Evolutionary conservation across 257 asterid genomes (phyloP), one percentile per base, ranked within the genome.

Genomic region (Nicotiana sylvestris): DNA sequence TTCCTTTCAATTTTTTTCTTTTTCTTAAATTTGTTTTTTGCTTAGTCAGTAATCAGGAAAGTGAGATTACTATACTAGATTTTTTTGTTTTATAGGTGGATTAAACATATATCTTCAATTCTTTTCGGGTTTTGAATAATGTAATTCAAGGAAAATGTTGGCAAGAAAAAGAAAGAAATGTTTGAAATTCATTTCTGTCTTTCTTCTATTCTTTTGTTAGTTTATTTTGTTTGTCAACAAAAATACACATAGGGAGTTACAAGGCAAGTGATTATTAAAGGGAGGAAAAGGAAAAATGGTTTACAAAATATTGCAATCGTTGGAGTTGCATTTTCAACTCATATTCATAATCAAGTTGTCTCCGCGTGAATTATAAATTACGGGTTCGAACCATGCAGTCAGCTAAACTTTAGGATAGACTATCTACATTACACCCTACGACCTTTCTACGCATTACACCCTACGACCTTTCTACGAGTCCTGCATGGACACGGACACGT

Each of bases 71-170:
- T 74, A 74, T 74, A 74, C 64, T 49, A 74, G 80, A 49, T 74
- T 49, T 46, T 74, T 74, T 74, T 70, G 43, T 49, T 74, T 49
- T 74, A 74, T 74, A 74, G 62, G 39, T 74, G 80, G 30, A 60
- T 55, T 29, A 16, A 66, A 58, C 66, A 51, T 70, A 69, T 69
- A 33, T 82, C 55, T 82, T 58, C 55, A 35, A 82, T 57, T 57
- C 25, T 69, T 82, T 61, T 76, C 10, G 4, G 32, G 68, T 9
- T 43, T 39, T 57, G 6, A 82, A 70, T 82, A 82, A 82, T 57
- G 81, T 81, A 65, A 51, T 81, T 66, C 64, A 65, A 21, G 43
- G 15, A 74, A 25, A 25, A 25, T 72, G 58, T 72, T 72, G 55
- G 56, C 77, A 37, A 35, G 56, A 49, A 69, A n/a, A 39, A 68